phyloP scores from a whole-genome alignment of 2,329 filamentous ascomycete genomes.

The Verticillium albo-atrum region DNA sequence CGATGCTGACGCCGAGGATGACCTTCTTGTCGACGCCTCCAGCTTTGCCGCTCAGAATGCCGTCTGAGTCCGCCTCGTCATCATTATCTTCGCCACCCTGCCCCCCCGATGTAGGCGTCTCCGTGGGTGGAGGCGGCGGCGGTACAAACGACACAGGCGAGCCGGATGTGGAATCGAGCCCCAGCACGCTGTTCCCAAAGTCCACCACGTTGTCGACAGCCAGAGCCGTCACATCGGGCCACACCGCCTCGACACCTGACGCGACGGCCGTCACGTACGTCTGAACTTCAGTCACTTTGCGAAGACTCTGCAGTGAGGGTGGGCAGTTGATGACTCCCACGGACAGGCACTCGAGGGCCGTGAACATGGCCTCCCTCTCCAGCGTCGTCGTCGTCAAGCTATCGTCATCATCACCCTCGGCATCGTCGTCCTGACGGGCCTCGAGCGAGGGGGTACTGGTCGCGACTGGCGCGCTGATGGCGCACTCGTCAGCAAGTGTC shows the following conservation, averaged over 20 bases:
- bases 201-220: slow-evolving; percentile 26
- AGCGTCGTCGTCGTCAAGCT: slow-evolving; percentile 29
- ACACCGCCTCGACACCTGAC: slow-evolving; percentile 30
- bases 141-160: slow-evolving; percentile 39
- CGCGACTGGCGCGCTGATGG: slow-evolving; percentile 16
- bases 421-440: slow-evolving; percentile 9
- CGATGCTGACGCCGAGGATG: slow-evolving; percentile 44
- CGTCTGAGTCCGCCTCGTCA: neutral
- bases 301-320: slow-evolving; percentile 40
- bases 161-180: slow-evolving; percentile 33
- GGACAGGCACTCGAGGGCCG: slow-evolving; percentile 38
- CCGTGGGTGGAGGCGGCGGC: slow-evolving; percentile 18
- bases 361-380: slow-evolving; percentile 21
- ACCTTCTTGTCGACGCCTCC: slow-evolving; percentile 35
- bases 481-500: slow-evolving; percentile 37
- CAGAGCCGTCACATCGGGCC: slow-evolving; percentile 28
- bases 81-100: neutral
- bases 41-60: neutral
- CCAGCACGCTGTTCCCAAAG: slow-evolving; percentile 36
- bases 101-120: neutral
- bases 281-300: slow-evolving; percentile 28
- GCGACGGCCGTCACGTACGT: slow-evolving; percentile 36
- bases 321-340: slow-evolving; percentile 44
- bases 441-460: slow-evolving; percentile 12
- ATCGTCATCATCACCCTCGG: slow-evolving; percentile 25